These are phyloP conservation scores for Chlorociboria aeruginascens DNA, from an alignment of 495 filamentous ascomycete species.

Conservation along the genomic window DNA sequence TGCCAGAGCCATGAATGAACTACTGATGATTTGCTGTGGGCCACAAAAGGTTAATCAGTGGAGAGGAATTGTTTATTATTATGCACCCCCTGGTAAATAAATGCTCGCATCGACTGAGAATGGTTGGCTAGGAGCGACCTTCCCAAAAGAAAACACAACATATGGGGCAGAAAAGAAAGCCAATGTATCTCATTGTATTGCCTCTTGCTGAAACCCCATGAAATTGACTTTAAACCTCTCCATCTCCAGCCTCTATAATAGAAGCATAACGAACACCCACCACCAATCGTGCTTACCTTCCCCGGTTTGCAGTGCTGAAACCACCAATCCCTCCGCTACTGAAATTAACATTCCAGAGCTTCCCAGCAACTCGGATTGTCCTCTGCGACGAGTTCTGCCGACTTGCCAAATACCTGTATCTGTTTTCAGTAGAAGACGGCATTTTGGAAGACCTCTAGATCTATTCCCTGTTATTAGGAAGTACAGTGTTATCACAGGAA, in stretches of 20 bases:
- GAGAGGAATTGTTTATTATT: too few species aligned
- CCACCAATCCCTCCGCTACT: background rate
- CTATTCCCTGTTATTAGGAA: background rate
- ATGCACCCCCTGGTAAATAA: background rate
- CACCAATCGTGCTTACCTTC: conserved; percentile 12
- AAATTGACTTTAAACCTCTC: too few species aligned
- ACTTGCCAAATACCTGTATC: background rate
- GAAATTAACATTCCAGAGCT: conserved; percentile 5
- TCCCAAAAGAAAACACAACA: background rate
- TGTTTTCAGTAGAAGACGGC: background rate
- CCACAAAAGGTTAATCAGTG: too few species aligned
- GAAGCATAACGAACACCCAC: too few species aligned
- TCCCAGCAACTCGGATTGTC: conserved; percentile 1
- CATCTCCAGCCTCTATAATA: too few species aligned
- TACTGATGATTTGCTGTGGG: too few species aligned
- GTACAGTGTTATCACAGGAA: background rate
- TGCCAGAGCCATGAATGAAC: too few species aligned
- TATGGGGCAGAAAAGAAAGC: too few species aligned
- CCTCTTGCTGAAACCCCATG: too few species aligned
- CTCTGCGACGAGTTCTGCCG: background rate
- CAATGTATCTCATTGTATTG: too few species aligned
- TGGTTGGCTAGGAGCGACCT: background rate
- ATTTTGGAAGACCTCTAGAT: background rate
- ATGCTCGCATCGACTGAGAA: background rate
- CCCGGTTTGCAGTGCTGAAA: conserved; percentile 17